A percentile compares a stretch with the other conserved stretches of the same genome.
These are phyloP conservation scores for Achaetomiella virescens DNA, from an alignment of 495 filamentous ascomycete genomes.

Conservation along the genomic window DNA sequence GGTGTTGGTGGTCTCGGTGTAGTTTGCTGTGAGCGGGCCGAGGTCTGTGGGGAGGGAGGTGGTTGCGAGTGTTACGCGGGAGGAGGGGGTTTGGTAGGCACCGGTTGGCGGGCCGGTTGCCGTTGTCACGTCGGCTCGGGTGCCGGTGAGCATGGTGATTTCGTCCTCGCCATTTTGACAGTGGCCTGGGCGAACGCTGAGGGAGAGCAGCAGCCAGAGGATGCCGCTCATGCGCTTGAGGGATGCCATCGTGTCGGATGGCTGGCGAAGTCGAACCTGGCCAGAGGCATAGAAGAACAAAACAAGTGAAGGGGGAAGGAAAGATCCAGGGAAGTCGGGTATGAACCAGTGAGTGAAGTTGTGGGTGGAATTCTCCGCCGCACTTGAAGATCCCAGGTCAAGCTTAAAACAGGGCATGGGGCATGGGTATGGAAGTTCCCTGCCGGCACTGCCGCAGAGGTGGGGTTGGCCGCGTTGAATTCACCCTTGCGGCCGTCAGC, in stretches of 20 bases:
- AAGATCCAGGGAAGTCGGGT: background rate
- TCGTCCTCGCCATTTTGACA: slow-evolving; percentile 13
- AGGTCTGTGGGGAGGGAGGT: slow-evolving; percentile 17
- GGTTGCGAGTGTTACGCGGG: slow-evolving; percentile 33
- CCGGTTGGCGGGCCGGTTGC: slow-evolving; percentile 26
- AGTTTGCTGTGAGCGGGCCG: slow-evolving; percentile 33
- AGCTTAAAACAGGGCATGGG: slow-evolving; percentile 6
- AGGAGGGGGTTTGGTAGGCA: slow-evolving; percentile 32
- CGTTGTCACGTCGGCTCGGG: slow-evolving; percentile 22
- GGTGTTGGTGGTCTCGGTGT: slow-evolving; percentile 32
- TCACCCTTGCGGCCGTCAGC: slow-evolving; percentile 8
- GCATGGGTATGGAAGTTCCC: background rate
- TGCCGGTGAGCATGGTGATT: slow-evolving; percentile 35
- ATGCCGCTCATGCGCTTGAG: slow-evolving; percentile 11
- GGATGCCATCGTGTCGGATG: slow-evolving; percentile 14
- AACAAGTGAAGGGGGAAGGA: background rate
- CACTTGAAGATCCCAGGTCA: background rate
- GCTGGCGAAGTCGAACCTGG: background rate
- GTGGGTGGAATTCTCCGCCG: background rate
- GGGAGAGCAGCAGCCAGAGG: slow-evolving; percentile 13
- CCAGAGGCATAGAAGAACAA: background rate
- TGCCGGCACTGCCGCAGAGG: slow-evolving; percentile 14
- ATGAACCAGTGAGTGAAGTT: background rate
- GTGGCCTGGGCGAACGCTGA: slow-evolving; percentile 5
- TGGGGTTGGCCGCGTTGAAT: slow-evolving; percentile 3